Percentiles rank a stretch among this genome's conserved stretches.
These are phyloP conservation scores for Lentinula sp. DNA, from an alignment of 768 basidiomycete genomes.

Conservation along the genomic window DNA sequence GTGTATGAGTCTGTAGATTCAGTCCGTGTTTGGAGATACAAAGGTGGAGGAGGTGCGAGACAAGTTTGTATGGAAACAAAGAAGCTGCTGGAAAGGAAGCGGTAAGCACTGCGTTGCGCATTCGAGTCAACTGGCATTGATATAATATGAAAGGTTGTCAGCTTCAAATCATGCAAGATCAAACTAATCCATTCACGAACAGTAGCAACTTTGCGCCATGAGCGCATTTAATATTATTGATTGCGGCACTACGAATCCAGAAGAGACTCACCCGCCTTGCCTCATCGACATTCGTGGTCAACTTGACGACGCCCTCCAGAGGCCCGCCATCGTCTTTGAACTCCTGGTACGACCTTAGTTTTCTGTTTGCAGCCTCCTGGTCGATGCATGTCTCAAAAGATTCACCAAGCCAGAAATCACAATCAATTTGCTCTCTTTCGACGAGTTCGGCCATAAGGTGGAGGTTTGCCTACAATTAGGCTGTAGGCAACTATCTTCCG, in stretches of 20 bases:
- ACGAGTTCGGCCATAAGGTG: constrained; percentile 10
- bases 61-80: constrained; percentile 14
- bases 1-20: constrained; percentile 37
- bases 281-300: constrained; percentile 13
- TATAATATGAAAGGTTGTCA: not conserved
- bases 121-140: constrained; percentile 17
- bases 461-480: constrained; percentile 10
- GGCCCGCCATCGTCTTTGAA: constrained; percentile 15
- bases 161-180: not conserved
- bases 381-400: constrained; percentile 15
- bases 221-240: not conserved
- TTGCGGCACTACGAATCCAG: not conserved
- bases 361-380: constrained; percentile 7
- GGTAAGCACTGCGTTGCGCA: constrained; percentile 26
- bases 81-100: constrained; percentile 19
- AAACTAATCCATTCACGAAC: not conserved
- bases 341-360: constrained; percentile 4
- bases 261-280: constrained; percentile 6
- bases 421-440: constrained; percentile 13
- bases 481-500: constrained; percentile 8
- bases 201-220: not conserved
- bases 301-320: constrained; percentile 11
- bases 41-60: constrained; percentile 7
- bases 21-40: constrained; percentile 20
- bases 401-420: constrained; percentile 19